phyloP scores from a whole-genome alignment of 768 basidiomycete genomes.

The Boletus speciosus region DNA sequence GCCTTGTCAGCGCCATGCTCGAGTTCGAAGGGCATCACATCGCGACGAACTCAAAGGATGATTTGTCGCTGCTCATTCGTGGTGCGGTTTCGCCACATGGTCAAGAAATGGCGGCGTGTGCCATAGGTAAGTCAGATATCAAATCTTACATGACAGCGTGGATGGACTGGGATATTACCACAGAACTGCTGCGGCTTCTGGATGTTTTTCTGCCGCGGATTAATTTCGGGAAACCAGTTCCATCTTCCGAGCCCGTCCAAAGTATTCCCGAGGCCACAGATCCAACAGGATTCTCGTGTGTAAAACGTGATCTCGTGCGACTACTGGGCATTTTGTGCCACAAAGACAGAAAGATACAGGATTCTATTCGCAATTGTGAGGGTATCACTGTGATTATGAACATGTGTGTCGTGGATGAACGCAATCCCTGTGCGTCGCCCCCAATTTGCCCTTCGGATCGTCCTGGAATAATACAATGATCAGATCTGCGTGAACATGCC shows the following conservation, averaged over 20 bases:
- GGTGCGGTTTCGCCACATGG: constrained; percentile 38
- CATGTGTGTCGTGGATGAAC: constrained; percentile 85
- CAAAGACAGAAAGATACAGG: constrained; percentile 63
- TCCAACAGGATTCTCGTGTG: constrained; percentile 66
- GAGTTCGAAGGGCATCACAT: constrained; percentile 34
- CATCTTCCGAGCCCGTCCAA: constrained; percentile 3
- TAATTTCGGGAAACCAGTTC: constrained; percentile 67
- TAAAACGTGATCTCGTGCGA: constrained; percentile 89
- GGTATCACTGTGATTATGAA: constrained; percentile 84
- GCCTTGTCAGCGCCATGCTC: constrained; percentile 62
- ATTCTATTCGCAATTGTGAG: constrained; percentile 63
- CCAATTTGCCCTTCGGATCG: not conserved
- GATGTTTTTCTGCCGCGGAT: constrained; percentile 84
- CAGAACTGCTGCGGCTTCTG: constrained; percentile 72
- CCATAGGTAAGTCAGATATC: constrained; percentile 49
- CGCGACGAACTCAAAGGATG: constrained; percentile 2
- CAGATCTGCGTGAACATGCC: constrained; percentile 87
- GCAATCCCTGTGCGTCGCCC: constrained; percentile 79
- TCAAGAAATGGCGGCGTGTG: constrained; percentile 48
- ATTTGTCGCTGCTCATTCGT: constrained; percentile 41
- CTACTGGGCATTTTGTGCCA: constrained; percentile 77
- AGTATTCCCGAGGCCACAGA: constrained; percentile 32
- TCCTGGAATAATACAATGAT: constrained; percentile 6
- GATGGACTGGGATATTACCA: constrained; percentile 35
- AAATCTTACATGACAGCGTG: not conserved